Evolutionary conservation across 768 basidiomycete genomes (phyloP).

Genomic region (Leccinum longicurvipes): DNA sequence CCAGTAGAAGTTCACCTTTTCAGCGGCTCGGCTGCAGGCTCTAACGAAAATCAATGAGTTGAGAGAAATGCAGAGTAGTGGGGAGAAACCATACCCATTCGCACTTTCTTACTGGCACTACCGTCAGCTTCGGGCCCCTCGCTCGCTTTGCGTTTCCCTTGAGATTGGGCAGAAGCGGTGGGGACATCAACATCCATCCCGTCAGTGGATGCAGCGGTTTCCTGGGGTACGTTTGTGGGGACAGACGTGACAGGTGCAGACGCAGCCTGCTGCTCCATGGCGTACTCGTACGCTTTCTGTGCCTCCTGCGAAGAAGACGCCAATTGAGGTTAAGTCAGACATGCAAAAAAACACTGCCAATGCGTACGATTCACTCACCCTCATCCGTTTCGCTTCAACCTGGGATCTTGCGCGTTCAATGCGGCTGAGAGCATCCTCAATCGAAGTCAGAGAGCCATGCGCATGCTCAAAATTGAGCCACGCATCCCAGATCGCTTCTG

Average conservation of each 20-base stretch:
- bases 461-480: conserved; percentile 87
- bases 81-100: conserved; percentile 46
- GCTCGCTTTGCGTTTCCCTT: conserved; percentile 64
- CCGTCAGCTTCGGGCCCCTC: conserved; percentile 39
- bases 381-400: conserved; percentile 59
- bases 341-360: background rate
- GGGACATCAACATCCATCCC: conserved; percentile 44
- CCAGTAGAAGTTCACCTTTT: conserved; percentile 48
- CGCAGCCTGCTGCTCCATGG: conserved; percentile 39
- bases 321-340: background rate
- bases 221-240: conserved; percentile 7
- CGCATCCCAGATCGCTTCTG: conserved; percentile 90
- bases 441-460: conserved; percentile 66
- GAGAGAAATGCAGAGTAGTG: background rate
- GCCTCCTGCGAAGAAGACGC: conserved; percentile 47
- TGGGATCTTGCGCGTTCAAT: conserved; percentile 63
- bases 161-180: conserved; percentile 34
- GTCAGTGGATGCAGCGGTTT: conserved; percentile 2
- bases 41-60: conserved; percentile 24
- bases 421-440: conserved; percentile 60
- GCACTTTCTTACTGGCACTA: conserved; percentile 58
- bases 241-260: conserved; percentile 29
- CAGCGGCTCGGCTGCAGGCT: conserved; percentile 44
- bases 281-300: conserved; percentile 52
- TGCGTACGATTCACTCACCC: conserved; percentile 39